Base-by-base conservation (phyloP, 352 stramenopile genomes). In the Thraustochytrium striatum region DNA sequence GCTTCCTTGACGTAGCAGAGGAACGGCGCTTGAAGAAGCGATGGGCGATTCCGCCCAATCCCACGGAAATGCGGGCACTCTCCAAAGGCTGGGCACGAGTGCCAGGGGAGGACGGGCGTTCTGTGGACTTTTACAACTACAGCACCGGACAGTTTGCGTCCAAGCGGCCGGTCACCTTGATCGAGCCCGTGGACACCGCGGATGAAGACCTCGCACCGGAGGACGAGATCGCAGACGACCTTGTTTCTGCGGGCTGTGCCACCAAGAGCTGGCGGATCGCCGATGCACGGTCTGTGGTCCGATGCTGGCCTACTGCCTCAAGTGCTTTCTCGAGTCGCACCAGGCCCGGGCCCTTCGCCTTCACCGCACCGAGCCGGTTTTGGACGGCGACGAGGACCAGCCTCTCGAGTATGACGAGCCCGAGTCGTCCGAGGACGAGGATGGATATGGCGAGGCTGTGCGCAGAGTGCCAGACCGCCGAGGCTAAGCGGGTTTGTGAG, bases 101-200 rank as follows among this genome's bases (percentile, higher is more conserved):
- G 19, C 44, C 44, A 13, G 43, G 30, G 7, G 8, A 58, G 32
- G 65, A 75, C 52, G 33, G 65, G 0, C 44, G 44, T 11, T 38
- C 32, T 25, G 50, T 75, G 19, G 44, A 75, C 11, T 75, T 47
- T 43, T 75, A 75, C 65, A 75, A 75, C 47, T 61, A 39, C 0
- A 61, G 65, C 41, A 75, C 65, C 7, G 65, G 52, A 2, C 32
- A 75, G 30, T 30, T 70, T 9, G 62, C 16, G 19, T 7, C 0
- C 19, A 19, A 47, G 3, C 57, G 21, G 41, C 16, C 30, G 16
- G 1, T 9, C 13, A 52, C 7, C 53, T 11, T 21, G 53, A 52
- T 35, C 38, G 59, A 70, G 38, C n/a, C 44, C 3, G 28, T 7
- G 7, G 50, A 53, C 30, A 38, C 50, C 41, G 21, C 13, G 11